These are phyloP conservation scores for Mycena galericulata DNA, from an alignment of 768 basidiomycete genomes.

Conservation along the genomic window DNA sequence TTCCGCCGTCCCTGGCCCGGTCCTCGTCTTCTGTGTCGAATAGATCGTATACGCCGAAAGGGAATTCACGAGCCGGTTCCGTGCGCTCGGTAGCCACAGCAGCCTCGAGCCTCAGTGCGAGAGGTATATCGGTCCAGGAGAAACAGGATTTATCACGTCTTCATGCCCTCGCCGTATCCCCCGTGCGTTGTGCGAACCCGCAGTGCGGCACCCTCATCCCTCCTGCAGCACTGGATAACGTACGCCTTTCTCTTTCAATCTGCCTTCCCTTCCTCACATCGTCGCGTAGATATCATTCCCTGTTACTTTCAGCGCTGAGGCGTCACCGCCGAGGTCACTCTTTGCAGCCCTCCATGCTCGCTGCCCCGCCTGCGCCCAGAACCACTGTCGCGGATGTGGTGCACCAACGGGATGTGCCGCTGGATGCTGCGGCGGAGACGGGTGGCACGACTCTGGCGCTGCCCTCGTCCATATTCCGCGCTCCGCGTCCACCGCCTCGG, in stretches of 20 bases:
- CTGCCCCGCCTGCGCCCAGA: slow-evolving; percentile 22
- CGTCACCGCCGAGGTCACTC: not conserved
- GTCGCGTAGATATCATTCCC: not conserved
- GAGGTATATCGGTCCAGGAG: not conserved
- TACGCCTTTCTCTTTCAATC: not conserved
- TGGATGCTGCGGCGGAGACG: not conserved
- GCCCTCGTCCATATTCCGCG: not conserved
- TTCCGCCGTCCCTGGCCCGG: slow-evolving; percentile 17
- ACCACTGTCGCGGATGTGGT: slow-evolving; percentile 32
- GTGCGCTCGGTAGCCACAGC: not conserved
- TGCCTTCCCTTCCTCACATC: not conserved
- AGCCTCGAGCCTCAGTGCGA: slow-evolving; percentile 5
- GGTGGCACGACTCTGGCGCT: not conserved
- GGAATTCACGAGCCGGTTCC: slow-evolving; percentile 16
- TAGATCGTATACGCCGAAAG: not conserved
- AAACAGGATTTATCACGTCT: slow-evolving; percentile 12
- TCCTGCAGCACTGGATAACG: not conserved
- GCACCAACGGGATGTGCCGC: not conserved
- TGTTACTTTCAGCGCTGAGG: not conserved
- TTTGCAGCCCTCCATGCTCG: slow-evolving; percentile 25
- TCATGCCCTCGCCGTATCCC: slow-evolving; percentile 2
- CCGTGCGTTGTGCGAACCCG: slow-evolving; percentile 14
- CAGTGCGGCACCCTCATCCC: slow-evolving; percentile 23
- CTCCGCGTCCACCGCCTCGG: not conserved
- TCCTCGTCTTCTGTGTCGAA: slow-evolving; percentile 1